Evolutionary conservation across 768 basidiomycete genomes (phyloP).

Genomic region (Trametes maxima): DNA sequence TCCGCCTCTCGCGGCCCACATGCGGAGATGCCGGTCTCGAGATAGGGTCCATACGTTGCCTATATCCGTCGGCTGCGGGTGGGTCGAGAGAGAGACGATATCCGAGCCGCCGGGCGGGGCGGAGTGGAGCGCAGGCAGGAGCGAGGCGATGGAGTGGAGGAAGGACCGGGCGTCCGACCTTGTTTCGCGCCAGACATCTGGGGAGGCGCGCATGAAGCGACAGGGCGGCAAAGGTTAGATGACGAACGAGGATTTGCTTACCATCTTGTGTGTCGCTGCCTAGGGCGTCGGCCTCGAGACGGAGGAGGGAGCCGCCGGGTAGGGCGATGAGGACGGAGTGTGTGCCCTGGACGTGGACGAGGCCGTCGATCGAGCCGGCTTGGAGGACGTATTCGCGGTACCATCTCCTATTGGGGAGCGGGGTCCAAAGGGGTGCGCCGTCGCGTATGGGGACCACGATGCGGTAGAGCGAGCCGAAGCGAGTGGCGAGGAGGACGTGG

Average conservation of each 20-base stretch:
- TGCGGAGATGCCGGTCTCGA: conserved; percentile 78
- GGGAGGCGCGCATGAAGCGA: not conserved
- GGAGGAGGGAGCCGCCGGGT: conserved; percentile 63
- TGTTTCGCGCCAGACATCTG: conserved; percentile 74
- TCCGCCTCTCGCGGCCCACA: conserved; percentile 80
- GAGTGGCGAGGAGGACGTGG: conserved; percentile 71
- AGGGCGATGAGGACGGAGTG: conserved; percentile 67
- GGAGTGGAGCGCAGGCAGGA: conserved; percentile 57
- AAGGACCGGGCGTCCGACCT: conserved; percentile 64
- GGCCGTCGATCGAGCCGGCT: conserved; percentile 43
- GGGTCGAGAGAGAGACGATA: conserved; percentile 71
- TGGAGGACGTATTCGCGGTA: conserved; percentile 70
- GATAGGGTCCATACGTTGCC: conserved; percentile 83
- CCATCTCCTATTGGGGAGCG: conserved; percentile 55
- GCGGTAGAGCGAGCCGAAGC: conserved; percentile 71
- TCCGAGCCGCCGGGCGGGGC: conserved; percentile 52
- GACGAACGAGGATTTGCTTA: conserved; percentile 37
- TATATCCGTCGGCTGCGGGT: conserved; percentile 76
- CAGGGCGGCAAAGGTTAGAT: conserved; percentile 12
- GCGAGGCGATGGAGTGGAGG: conserved; percentile 65
- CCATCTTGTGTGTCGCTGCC: conserved; percentile 60
- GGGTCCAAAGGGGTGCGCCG: conserved; percentile 58
- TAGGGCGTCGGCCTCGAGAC: conserved; percentile 65
- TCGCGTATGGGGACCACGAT: conserved; percentile 63
- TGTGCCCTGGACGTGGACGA: conserved; percentile 62